A percentile compares a stretch with the other conserved stretches of the same genome.
These are phyloP conservation scores for Phytopythium montanum DNA, from an alignment of 352 stramenopile species.

Conservation along the genomic window DNA sequence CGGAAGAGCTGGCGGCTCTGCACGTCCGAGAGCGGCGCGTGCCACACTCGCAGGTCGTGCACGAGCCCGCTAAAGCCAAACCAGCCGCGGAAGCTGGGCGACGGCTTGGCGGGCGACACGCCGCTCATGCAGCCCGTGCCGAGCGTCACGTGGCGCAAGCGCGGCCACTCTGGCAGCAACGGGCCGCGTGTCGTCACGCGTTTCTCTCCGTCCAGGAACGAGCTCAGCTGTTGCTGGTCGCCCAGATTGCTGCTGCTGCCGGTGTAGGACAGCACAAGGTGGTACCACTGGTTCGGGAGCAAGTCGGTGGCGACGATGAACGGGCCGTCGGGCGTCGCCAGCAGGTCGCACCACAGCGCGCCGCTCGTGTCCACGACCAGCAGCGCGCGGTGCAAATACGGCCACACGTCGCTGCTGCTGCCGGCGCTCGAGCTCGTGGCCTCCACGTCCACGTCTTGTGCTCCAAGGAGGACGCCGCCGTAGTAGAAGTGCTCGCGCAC, in stretches of 20 bases:
- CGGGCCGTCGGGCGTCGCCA: constrained; percentile 25
- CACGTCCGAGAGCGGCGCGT: constrained; percentile 35
- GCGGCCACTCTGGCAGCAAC: constrained; percentile 43
- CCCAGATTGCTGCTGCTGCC: background rate
- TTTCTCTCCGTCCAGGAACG: constrained; percentile 67
- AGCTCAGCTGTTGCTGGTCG: constrained; percentile 21
- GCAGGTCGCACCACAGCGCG: constrained; percentile 54
- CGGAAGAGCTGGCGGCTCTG: constrained; percentile 65
- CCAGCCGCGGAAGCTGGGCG: constrained; percentile 60
- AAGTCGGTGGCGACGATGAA: constrained; percentile 50
- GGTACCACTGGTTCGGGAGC: constrained; percentile 56
- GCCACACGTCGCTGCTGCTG: constrained; percentile 1
- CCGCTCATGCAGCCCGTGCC: constrained; percentile 65
- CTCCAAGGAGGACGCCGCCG: constrained; percentile 57
- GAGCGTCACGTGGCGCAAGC: constrained; percentile 47
- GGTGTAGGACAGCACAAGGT: constrained; percentile 56
- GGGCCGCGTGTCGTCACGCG: constrained; percentile 30
- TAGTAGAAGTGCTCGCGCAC: constrained; percentile 40
- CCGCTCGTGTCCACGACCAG: constrained; percentile 57
- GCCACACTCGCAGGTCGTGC: constrained; percentile 54
- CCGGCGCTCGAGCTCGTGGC: constrained; percentile 4
- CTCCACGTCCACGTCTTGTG: constrained; percentile 48
- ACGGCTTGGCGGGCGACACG: constrained; percentile 38
- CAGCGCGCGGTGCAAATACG: constrained; percentile 58
- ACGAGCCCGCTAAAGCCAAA: constrained; percentile 70